Conservation (phyloP, 2,329 filamentous ascomycete species). For the Geosmithia flava region DNA sequence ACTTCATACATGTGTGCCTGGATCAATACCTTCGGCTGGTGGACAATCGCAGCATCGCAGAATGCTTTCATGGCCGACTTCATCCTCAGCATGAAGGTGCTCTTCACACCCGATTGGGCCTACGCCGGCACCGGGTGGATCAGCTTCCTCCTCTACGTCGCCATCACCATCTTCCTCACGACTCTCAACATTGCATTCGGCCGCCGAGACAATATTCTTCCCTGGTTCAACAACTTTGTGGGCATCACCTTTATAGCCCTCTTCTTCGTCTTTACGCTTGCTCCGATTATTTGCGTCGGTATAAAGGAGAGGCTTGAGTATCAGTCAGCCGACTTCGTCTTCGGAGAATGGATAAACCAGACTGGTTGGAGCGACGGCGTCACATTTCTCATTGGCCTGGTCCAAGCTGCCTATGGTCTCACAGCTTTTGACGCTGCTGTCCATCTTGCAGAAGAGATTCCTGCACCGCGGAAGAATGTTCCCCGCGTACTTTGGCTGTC, state of each 20-base stretch:
- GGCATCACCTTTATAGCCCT: conserved; percentile 30
- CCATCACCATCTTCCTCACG: conserved; percentile 28
- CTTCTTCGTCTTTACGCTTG: conserved; percentile 31
- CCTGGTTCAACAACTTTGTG: conserved; percentile 36
- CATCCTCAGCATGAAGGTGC: conserved; percentile 31
- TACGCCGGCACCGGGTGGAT: conserved; percentile 26
- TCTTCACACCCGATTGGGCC: conserved; percentile 28
- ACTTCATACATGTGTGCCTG: conserved; percentile 36
- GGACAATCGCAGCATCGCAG: conserved; percentile 34
- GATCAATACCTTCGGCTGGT: conserved; percentile 42
- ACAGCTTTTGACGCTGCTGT: conserved; percentile 38
- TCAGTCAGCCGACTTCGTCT: conserved; percentile 29
- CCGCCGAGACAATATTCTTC: conserved; percentile 11
- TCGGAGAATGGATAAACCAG: conserved; percentile 20
- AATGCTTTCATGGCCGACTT: conserved; percentile 39
- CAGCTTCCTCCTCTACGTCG: conserved; percentile 34
- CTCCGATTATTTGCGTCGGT: conserved; percentile 32
- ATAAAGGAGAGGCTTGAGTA: conserved; percentile 21
- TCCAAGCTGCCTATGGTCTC: conserved; percentile 35
- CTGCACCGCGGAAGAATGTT: conserved; percentile 26
- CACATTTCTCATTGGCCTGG: conserved; percentile 34
- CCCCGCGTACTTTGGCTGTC: conserved; percentile 31
- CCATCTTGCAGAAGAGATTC: conserved; percentile 36
- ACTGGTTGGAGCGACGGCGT: conserved; percentile 30
- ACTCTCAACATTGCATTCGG: conserved; percentile 29